Evolutionary conservation across 2,329 filamentous ascomycete genomes (phyloP).

Genomic region (Hansfordia pulvinata): DNA sequence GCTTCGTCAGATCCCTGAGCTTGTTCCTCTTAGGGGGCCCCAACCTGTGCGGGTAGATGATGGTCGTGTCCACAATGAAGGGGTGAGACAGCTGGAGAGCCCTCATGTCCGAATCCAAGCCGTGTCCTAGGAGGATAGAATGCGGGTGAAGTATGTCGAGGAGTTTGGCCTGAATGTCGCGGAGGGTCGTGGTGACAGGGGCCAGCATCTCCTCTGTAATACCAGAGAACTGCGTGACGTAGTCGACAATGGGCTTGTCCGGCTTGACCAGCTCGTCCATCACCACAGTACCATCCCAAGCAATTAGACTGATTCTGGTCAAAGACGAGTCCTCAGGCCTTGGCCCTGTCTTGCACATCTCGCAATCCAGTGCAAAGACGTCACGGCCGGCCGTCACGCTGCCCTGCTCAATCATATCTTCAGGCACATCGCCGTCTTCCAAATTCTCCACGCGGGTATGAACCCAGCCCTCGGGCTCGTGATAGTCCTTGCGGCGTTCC

Average conservation of each 20-base stretch:
- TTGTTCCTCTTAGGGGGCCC: constrained; percentile 83
- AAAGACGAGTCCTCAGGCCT: constrained; percentile 68
- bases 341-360: constrained; percentile 91
- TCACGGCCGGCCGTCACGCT: constrained; percentile 73
- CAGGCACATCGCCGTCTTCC: constrained; percentile 54
- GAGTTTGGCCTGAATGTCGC: constrained; percentile 70
- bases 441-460: constrained; percentile 57
- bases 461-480: constrained; percentile 63
- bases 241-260: constrained; percentile 75
- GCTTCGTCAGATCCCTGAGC: constrained; percentile 77
- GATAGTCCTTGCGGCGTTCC: constrained; percentile 37
- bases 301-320: constrained; percentile 74
- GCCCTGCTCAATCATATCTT: constrained; percentile 60
- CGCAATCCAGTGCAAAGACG: constrained; percentile 78
- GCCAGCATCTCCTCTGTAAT: constrained; percentile 80
- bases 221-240: constrained; percentile 82
- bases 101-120: constrained; percentile 69
- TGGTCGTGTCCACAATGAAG: constrained; percentile 82
- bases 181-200: constrained; percentile 68
- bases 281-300: constrained; percentile 72
- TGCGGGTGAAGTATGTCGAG: constrained; percentile 57
- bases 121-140: constrained; percentile 68
- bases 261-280: constrained; percentile 91
- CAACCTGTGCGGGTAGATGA: constrained; percentile 81
- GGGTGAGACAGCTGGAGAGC: constrained; percentile 81